Evolutionary conservation across 2,329 filamentous ascomycete genomes (phyloP).

Genomic region (Ophiostoma fasciatum): DNA sequence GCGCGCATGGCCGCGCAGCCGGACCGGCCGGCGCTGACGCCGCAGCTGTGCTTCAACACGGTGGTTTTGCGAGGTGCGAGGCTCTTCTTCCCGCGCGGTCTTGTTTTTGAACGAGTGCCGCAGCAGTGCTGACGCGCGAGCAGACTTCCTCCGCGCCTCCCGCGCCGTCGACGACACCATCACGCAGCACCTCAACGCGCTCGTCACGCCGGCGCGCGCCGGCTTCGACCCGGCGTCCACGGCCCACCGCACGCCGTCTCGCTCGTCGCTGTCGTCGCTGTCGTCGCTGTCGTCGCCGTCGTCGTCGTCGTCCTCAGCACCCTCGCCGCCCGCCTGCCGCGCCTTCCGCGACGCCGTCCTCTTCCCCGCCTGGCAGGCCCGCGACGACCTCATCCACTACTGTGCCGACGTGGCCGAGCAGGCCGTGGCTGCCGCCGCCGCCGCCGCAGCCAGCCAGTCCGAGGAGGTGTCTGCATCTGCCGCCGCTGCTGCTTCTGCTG

Average conservation of each 20-base stretch:
- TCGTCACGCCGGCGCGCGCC: constrained; percentile 56
- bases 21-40: constrained; percentile 39
- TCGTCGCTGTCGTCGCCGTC: constrained; percentile 32
- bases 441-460: constrained; percentile 33
- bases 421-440: constrained; percentile 29
- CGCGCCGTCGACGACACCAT: constrained; percentile 89
- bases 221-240: constrained; percentile 75
- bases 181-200: constrained; percentile 78
- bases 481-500: not conserved
- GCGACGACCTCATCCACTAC: constrained; percentile 74
- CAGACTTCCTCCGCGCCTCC: constrained; percentile 84
- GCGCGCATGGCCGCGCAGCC: constrained; percentile 14
- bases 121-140: too few relatives aligned
- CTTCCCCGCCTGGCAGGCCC: constrained; percentile 76
- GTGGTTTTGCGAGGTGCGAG: constrained; percentile 49
- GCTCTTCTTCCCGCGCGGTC: constrained; percentile 1
- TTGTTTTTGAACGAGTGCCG: not conserved
- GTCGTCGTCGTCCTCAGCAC: constrained; percentile 41
- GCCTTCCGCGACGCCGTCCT: constrained; percentile 63
- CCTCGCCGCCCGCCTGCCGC: constrained; percentile 49
- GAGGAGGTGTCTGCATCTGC: not conserved
- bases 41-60: constrained; percentile 66
- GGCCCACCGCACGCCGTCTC: constrained; percentile 39
- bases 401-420: constrained; percentile 62
- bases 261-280: constrained; percentile 39